Percentiles rank a stretch among this genome's conserved stretches.
These are phyloP conservation scores for Podila clonocystis DNA, from an alignment of 192 early-diverging fungal species.

Conservation along the genomic window DNA sequence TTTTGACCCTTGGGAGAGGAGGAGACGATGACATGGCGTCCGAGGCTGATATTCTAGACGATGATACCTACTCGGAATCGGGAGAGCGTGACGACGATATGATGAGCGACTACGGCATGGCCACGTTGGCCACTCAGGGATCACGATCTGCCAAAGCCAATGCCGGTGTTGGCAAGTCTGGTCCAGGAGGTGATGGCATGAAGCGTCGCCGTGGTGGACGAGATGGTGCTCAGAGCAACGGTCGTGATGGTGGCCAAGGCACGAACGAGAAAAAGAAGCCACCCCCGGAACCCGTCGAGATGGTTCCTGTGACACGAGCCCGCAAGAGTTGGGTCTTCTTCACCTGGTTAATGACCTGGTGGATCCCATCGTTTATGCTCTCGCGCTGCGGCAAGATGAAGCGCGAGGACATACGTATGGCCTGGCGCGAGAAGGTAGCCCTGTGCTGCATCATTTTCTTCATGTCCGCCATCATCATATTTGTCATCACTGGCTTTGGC, in stretches of 20 bases:
- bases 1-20: conserved; percentile 2
- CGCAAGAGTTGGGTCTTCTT: conserved; percentile 74
- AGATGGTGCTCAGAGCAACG: not conserved
- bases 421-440: conserved; percentile 93
- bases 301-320: conserved; percentile 54
- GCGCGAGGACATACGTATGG: conserved; percentile 92
- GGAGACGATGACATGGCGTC: conserved; percentile 31
- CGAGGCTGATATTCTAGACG: conserved; percentile 30
- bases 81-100: conserved; percentile 47
- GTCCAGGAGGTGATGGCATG: not conserved
- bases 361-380: conserved; percentile 73
- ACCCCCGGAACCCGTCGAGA: conserved; percentile 52
- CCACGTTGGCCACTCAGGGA: conserved; percentile 4
- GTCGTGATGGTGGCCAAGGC: not conserved
- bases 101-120: conserved; percentile 51
- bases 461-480: conserved; percentile 79
- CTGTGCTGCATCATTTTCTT: conserved; percentile 87
- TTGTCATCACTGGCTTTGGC: conserved; percentile 89
- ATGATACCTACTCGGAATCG: conserved; percentile 41
- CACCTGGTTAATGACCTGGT: conserved; percentile 89
- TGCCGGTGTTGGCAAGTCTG: not conserved
- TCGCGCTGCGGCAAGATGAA: conserved; percentile 76
- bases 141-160: not conserved
- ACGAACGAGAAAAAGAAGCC: conserved; percentile 30
- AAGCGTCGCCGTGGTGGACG: not conserved